A percentile compares a stretch with the other conserved stretches of the same genome.
These are phyloP conservation scores for Alternaria sp. DNA, from an alignment of 2,329 filamentous ascomycete genomes.

Conservation along the genomic window DNA sequence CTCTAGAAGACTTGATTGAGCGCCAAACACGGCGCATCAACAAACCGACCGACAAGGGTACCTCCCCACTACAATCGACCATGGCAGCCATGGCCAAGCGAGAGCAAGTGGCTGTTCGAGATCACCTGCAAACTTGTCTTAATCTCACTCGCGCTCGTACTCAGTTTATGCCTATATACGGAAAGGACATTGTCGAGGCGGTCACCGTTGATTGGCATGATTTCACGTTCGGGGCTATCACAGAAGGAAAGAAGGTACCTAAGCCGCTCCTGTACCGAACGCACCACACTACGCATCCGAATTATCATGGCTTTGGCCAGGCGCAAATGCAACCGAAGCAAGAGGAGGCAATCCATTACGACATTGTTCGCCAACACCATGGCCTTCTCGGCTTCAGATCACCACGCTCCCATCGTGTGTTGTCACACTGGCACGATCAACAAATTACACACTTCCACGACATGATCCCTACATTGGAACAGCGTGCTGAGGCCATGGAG, in stretches of 20 bases:
- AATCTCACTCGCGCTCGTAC: constrained; percentile 84
- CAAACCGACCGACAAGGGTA: constrained; percentile 59
- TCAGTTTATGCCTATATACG: constrained; percentile 83
- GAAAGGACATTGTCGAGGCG: constrained; percentile 77
- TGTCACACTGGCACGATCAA: constrained; percentile 74
- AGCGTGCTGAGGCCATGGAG: constrained; percentile 77
- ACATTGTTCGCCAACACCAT: constrained; percentile 55
- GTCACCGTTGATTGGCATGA: constrained; percentile 66
- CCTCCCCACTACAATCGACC: constrained; percentile 73
- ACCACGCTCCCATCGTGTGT: constrained; percentile 36
- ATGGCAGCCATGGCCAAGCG: constrained; percentile 73
- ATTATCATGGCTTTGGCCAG: constrained; percentile 31
- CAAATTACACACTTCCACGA: constrained; percentile 70
- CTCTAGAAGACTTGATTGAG: constrained; percentile 75
- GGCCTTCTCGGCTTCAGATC: constrained; percentile 44
- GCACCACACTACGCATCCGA: constrained; percentile 14
- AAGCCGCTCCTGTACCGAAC: constrained; percentile 22
- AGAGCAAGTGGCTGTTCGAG: constrained; percentile 71
- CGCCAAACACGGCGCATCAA: constrained; percentile 69
- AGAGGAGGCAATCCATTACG: constrained; percentile 20
- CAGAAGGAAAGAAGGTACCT: constrained; percentile 51
- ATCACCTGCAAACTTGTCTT: constrained; percentile 81
- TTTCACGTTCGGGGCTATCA: constrained; percentile 43
- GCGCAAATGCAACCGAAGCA: constrained; percentile 33
- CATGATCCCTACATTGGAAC: constrained; percentile 77